phyloP scores from a whole-genome alignment of 2,329 filamentous ascomycete species.

The Aspergillus latus region DNA sequence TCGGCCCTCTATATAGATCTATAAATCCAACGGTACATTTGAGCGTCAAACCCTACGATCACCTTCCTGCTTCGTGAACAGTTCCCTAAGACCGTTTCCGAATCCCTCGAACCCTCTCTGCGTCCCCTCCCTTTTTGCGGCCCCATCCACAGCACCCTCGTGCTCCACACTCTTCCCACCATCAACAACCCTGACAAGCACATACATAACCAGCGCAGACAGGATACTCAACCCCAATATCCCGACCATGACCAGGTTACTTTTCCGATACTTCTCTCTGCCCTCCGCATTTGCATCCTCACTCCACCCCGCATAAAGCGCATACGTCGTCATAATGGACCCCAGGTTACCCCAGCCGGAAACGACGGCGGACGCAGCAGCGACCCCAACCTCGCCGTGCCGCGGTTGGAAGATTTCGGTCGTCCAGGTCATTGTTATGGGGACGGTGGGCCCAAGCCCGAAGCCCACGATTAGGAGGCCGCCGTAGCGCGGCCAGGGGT shows the following conservation, averaged over 20 bases:
- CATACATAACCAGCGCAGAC: slow-evolving; percentile 64
- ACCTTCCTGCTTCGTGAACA: background rate
- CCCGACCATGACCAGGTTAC: slow-evolving; percentile 84
- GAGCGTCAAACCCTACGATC: background rate
- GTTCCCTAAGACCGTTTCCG: slow-evolving; percentile 6
- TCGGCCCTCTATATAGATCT: too few relatives aligned
- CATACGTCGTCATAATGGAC: slow-evolving; percentile 83
- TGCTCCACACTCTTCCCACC: slow-evolving; percentile 12
- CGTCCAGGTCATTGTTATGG: slow-evolving; percentile 92
- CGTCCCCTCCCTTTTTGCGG: slow-evolving; percentile 35
- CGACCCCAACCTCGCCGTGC: slow-evolving; percentile 87
- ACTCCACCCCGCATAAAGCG: slow-evolving; percentile 83
- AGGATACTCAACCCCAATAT: slow-evolving; percentile 77
- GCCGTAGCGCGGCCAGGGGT: slow-evolving; percentile 81
- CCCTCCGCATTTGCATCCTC: slow-evolving; percentile 65
- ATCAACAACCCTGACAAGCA: slow-evolving; percentile 56
- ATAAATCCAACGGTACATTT: background rate
- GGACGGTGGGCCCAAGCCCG: slow-evolving; percentile 84
- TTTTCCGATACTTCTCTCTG: slow-evolving; percentile 71
- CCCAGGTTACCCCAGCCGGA: slow-evolving; percentile 85
- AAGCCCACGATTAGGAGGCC: slow-evolving; percentile 89
- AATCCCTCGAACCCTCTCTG: slow-evolving; percentile 41
- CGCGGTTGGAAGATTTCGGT: slow-evolving; percentile 86
- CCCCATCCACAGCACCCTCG: slow-evolving; percentile 31
- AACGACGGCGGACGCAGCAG: slow-evolving; percentile 79